phyloP scores from a whole-genome alignment of 73 alveolate genomes.

The Effrenium voratum region DNA sequence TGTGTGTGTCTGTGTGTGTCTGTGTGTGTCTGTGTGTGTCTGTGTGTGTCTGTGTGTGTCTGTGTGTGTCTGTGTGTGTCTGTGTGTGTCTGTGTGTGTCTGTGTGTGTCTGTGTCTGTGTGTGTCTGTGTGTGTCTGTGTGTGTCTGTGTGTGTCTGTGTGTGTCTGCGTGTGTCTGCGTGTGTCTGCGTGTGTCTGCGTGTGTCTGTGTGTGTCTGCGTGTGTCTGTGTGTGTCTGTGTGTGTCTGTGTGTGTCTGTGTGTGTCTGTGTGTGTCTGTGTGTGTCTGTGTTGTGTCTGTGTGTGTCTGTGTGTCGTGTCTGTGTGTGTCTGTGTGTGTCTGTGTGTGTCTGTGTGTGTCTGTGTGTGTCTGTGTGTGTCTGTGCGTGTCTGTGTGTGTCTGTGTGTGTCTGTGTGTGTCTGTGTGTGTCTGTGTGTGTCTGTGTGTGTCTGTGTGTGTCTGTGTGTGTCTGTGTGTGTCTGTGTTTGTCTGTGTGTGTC shows the following conservation, averaged over 20 bases:
- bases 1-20: slow-evolving; percentile 18
- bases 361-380: slow-evolving; percentile 19
- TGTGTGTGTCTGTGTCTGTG: slow-evolving; percentile 9
- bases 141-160: slow-evolving; percentile 16
- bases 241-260: slow-evolving; percentile 16
- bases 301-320: slow-evolving; percentile 26
- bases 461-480: slow-evolving; percentile 24
- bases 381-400: slow-evolving; percentile 5
- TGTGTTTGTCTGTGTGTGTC: not conserved
- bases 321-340: not conserved
- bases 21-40: slow-evolving; percentile 29
- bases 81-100: slow-evolving; percentile 29
- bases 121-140: slow-evolving; percentile 10
- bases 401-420: slow-evolving; percentile 18
- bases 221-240: slow-evolving; percentile 1
- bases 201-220: slow-evolving; percentile 10
- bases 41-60: slow-evolving; percentile 24
- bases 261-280: slow-evolving; percentile 23
- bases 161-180: not conserved
- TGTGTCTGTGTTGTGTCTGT: slow-evolving; percentile 6
- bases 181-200: not conserved
- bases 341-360: slow-evolving; percentile 15
- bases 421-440: slow-evolving; percentile 9
- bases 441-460: slow-evolving; percentile 3
- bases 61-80: slow-evolving; percentile 11